These are phyloP conservation scores for Camellia lanceoleosa DNA, from an alignment of 148 eudicot species.

Conservation along the genomic window DNA sequence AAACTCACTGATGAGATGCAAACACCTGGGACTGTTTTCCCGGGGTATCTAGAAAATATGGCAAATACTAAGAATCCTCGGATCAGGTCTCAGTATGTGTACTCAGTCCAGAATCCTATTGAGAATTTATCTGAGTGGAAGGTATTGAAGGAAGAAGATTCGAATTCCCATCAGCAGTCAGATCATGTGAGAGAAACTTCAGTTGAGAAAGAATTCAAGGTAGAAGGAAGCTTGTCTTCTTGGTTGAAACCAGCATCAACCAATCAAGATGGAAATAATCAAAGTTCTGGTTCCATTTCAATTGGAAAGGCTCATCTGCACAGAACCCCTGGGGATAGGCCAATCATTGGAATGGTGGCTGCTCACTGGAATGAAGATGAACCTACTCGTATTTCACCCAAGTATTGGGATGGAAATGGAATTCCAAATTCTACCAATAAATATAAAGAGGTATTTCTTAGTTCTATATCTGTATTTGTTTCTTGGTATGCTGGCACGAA, in stretches of 20 bases:
- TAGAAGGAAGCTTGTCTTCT: slow-evolving; percentile 54
- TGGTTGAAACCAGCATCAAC: slow-evolving; percentile 50
- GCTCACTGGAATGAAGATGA: slow-evolving; percentile 71
- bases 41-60: slow-evolving; percentile 37
- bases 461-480: background rate
- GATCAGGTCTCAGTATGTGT: slow-evolving; percentile 80
- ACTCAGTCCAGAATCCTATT: slow-evolving; percentile 51
- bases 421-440: slow-evolving; percentile 92
- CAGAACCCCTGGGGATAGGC: slow-evolving; percentile 58
- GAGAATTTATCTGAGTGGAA: slow-evolving; percentile 35
- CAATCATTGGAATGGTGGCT: slow-evolving; percentile 77
- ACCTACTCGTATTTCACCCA: slow-evolving; percentile 47
- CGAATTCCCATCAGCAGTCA: slow-evolving; percentile 14
- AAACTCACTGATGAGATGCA: slow-evolving; percentile 81
- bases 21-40: slow-evolving; percentile 89
- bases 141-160: slow-evolving; percentile 31
- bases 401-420: slow-evolving; percentile 91
- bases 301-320: slow-evolving; percentile 33
- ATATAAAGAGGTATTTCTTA: slow-evolving; percentile 77
- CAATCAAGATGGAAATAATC: slow-evolving; percentile 24
- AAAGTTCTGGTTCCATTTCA: slow-evolving; percentile 16
- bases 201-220: slow-evolving; percentile 34
- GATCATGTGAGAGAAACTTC: slow-evolving; percentile 20
- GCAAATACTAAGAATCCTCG: slow-evolving; percentile 47
- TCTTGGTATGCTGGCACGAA: background rate